Base-by-base conservation (phyloP, 768 basidiomycete species). In the Lactarius sanguifluus region DNA sequence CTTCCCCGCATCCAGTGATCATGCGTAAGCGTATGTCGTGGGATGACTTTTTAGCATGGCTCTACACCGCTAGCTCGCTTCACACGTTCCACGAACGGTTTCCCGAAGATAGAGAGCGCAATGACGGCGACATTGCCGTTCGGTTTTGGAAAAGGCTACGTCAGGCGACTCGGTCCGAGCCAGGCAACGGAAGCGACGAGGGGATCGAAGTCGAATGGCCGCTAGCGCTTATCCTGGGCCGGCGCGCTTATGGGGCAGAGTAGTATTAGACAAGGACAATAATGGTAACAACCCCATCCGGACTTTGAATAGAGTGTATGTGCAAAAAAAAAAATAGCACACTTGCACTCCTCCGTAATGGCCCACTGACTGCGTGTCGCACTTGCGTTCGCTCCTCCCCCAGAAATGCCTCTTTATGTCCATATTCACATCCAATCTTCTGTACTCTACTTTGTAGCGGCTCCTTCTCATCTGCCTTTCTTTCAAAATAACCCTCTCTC, bases 31-130 rank as follows among this genome's bases (percentile, higher is more conserved):
- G 73, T 45, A 84, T 88, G 81, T 81, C 83, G 0, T 90, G 88
- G 89, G 79, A 81, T 15, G 85, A 85, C 64, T 76, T 94, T 0
- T 79, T 89, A 6, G 82, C 79, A 2, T 94, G 92, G 73, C 78
- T 94, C 23, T 79, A 84, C 57, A 91, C 91, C 0, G 88, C 83
- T 79, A 91, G 88, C 70, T 78, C 90, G 2, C 76, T 91, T 58
- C 85, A 89, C 66, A 85, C 83, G 15, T 93, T 83, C 74, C 83
- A 86, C 67, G 87, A 89, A 68, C 72, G 72, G 13, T 81, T 86
- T 72, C 89, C 90, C 0, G 80, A 83, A 36, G 89, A 92, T 71
- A 69, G 77, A 54, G 69, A 73, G 52, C 73, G 77, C 30, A 68
- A 73, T 0, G 85, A 86, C 25, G 88, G 88, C 1, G 86, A 89